Percentiles rank a stretch among this genome's conserved stretches.
These are phyloP conservation scores for Tilletia caries DNA, from an alignment of 1,284 basidiomycete genomes.

Conservation along the genomic window DNA sequence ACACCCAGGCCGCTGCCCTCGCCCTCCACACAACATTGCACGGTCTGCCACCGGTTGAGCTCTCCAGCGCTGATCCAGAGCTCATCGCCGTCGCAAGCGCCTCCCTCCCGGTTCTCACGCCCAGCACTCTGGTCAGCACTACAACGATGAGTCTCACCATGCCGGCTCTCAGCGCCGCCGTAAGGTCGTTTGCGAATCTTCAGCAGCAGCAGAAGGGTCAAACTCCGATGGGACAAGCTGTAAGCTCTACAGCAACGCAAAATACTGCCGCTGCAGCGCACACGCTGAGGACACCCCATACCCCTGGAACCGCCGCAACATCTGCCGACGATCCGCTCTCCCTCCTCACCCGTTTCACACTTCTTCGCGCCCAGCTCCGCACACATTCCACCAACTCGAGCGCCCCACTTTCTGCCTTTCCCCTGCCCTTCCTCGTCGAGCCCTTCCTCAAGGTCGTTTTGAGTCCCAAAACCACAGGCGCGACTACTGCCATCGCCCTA, in stretches of 20 bases:
- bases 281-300: neutral
- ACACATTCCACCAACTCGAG: neutral
- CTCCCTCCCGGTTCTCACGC: neutral
- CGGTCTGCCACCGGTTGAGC: neutral
- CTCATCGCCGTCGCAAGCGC: constrained; percentile 5
- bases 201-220: neutral
- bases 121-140: constrained; percentile 4
- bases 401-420: constrained; percentile 21
- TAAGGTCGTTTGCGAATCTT: neutral
- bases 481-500: constrained; percentile 84
- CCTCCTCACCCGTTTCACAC: constrained; percentile 2
- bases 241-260: neutral
- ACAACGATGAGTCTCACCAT: constrained; percentile 12
- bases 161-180: constrained; percentile 10
- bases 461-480: constrained; percentile 86
- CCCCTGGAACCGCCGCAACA: neutral
- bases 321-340: constrained; percentile 1
- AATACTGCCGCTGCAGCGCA: neutral
- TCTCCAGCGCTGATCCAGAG: neutral
- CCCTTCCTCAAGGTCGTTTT: constrained; percentile 85
- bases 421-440: constrained; percentile 34
- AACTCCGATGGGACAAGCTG: no score
- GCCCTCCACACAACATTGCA: constrained; percentile 4
- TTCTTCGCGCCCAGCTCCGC: constrained; percentile 7
- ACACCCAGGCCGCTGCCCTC: constrained; percentile 9